Base-by-base conservation (phyloP, 1,284 basidiomycete species). In the Golubevia sp. region DNA sequence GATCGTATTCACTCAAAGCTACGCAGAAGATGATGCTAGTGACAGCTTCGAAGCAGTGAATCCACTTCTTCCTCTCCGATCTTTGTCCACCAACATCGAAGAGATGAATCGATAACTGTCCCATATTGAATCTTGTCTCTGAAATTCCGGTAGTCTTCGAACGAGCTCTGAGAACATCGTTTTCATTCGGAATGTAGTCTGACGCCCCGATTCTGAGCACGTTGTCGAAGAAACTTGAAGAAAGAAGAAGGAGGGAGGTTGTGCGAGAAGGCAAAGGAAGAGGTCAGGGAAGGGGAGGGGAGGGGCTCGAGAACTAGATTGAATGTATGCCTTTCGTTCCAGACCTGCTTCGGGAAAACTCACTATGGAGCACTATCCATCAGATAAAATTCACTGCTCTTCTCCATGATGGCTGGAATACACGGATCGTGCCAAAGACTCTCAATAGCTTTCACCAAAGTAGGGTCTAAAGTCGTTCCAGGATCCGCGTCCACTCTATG, bases 351-450 rank as follows among this genome's bases (percentile, higher is more conserved):
- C 11, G 18, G 50, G 30, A 15, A n/a, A 27, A 88, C 91, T 80
- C 74, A 94, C 91, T 97, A 97, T 52, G 88, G 87, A 0, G 95
- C 95, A 56, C 90, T 94, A 84, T 98, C 96, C 95, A 97, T 98
- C 20, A 98, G 86, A 83, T 98, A 97, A 79, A 97, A 97, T 68
- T 97, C 91, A 82, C 88, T 91, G 49, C 88, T 88, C 67, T 92
- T 90, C 74, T 97, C 93, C 88, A 98, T 90, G 26, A 98, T 88
- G 61, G 88, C 88, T 0, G 90, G 88, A 34, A 97, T 94, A 73
- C 94, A 89, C 5, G 93, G 91, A 84, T 99, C 96, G 70, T 91
- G 89, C 93, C 94, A 96, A 3, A 98, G 85, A 52, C 92, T 87
- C 71, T 90, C 87, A 67, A 97, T 92, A 13, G 92, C 90, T 54